Percentiles rank a stretch among this genome's conserved stretches.
phyloP scores from a whole-genome alignment of 352 stramenopile species.

The Pelagophyceae sp. region DNA sequence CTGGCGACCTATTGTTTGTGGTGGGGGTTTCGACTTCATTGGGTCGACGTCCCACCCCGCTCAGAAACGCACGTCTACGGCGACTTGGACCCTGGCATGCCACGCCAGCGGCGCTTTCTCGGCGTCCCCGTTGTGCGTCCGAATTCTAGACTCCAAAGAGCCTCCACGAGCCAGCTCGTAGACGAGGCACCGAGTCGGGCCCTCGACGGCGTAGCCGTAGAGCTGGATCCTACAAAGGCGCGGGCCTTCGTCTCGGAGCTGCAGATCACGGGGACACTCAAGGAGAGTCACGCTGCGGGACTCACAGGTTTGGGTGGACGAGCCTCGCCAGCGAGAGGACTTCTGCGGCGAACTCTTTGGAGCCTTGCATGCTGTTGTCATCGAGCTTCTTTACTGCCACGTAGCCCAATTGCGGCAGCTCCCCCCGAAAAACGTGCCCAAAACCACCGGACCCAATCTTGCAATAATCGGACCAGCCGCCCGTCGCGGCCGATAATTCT shows the following conservation, averaged over 20 bases:
- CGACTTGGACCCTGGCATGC: background rate
- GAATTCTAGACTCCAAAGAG: no score
- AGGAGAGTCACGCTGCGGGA: no score
- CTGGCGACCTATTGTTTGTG: no score
- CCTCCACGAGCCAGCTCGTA: background rate
- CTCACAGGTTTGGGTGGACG: background rate
- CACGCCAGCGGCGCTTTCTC: background rate
- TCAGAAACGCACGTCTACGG: slow-evolving; percentile 4
- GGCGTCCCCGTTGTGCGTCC: background rate
- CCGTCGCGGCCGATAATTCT: background rate
- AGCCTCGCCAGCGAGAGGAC: background rate
- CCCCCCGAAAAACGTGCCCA: background rate
- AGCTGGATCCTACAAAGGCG: no score
- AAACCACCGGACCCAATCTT: background rate
- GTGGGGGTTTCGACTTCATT: no score
- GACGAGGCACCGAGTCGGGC: background rate
- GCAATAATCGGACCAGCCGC: background rate
- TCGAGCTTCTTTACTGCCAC: slow-evolving; percentile 3
- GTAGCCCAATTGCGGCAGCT: background rate
- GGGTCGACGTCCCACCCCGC: no score
- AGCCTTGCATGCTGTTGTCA: background rate
- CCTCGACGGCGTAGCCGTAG: background rate
- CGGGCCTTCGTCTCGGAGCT: no score
- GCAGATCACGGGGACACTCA: no score
- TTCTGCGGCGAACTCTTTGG: background rate